Conservation (phyloP, 2,329 filamentous ascomycete genomes). For the Mollisiaceae sp. region DNA sequence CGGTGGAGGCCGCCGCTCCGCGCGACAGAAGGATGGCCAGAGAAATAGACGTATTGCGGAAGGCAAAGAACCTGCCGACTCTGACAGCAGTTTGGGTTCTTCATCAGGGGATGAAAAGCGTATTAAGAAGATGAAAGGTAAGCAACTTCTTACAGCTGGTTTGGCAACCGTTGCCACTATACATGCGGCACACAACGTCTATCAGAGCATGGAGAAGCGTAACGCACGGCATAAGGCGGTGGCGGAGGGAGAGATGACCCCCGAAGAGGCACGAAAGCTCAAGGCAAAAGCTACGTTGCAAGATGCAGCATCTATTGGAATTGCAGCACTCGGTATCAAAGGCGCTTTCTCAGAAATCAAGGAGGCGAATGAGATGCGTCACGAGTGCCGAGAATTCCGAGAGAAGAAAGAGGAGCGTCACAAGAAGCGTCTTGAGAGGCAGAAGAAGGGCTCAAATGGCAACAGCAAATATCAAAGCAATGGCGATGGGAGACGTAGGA, state of each 20-base stretch:
- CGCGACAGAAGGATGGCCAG: conserved; percentile 33
- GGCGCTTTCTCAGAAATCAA: conserved; percentile 69
- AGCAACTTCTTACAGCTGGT: conserved; percentile 69
- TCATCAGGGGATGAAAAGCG: conserved; percentile 67
- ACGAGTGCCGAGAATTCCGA: conserved; percentile 60
- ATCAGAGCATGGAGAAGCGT: conserved; percentile 66
- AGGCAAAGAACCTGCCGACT: conserved; percentile 42
- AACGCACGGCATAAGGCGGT: conserved; percentile 64
- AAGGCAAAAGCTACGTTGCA: conserved; percentile 67
- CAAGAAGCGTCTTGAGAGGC: conserved; percentile 51
- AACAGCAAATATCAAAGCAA: conserved; percentile 43
- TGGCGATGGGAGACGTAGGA: conserved; percentile 29
- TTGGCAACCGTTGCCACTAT: conserved; percentile 72
- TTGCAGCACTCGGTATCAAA: conserved; percentile 71
- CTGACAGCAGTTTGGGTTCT: conserved; percentile 57
- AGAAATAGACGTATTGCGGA: conserved; percentile 39
- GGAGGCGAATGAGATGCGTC: conserved; percentile 66
- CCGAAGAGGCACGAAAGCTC: conserved; percentile 65
- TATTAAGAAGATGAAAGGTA: conserved; percentile 68
- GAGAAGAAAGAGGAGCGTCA: conserved; percentile 51
- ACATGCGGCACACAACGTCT: conserved; percentile 69
- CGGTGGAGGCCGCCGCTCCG: conserved; percentile 29
- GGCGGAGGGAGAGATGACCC: conserved; percentile 65
- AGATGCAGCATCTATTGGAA: conserved; percentile 69
- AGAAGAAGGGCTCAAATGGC: conserved; percentile 40